Conservation (phyloP, 176 grass and related monocot genomes). For the Oryza glaberrima region DNA sequence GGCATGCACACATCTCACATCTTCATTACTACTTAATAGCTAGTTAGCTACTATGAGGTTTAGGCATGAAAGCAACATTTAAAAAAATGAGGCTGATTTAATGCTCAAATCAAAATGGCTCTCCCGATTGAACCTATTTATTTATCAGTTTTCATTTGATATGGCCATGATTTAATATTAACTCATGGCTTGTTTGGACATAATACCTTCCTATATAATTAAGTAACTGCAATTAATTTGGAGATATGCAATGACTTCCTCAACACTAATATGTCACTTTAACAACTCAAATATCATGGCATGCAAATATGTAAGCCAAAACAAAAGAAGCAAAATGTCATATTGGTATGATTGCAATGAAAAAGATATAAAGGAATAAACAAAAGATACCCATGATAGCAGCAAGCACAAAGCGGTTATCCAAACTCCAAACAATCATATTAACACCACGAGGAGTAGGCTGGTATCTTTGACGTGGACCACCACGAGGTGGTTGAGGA, state of each 20-base stretch:
- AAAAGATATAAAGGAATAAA: constrained; percentile 6
- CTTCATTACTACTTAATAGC: neutral
- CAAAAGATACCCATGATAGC: constrained; percentile 86
- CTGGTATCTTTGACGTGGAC: constrained; percentile 94
- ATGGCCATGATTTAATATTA: neutral
- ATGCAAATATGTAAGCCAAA: constrained; percentile 16
- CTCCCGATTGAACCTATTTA: neutral
- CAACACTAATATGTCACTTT: neutral
- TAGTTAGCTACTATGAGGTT: neutral
- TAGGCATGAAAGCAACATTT: neutral
- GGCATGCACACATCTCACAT: neutral
- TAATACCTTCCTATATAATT: neutral
- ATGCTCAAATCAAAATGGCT: neutral
- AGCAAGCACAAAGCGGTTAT: constrained; percentile 99
- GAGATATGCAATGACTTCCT: neutral
- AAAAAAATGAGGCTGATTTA: neutral
- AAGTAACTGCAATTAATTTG: neutral
- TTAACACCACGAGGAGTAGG: constrained; percentile 98
- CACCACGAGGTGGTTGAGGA: constrained; percentile 82
- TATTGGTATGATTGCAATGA: constrained; percentile 2
- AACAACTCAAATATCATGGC: constrained; percentile 31
- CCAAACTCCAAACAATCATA: constrained; percentile 99
- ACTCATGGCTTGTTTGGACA: neutral
- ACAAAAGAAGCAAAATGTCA: neutral
- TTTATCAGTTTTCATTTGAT: neutral